These are phyloP conservation scores for Teratosphaeria destructans DNA, from an alignment of 2,329 filamentous ascomycete species.

Conservation along the genomic window DNA sequence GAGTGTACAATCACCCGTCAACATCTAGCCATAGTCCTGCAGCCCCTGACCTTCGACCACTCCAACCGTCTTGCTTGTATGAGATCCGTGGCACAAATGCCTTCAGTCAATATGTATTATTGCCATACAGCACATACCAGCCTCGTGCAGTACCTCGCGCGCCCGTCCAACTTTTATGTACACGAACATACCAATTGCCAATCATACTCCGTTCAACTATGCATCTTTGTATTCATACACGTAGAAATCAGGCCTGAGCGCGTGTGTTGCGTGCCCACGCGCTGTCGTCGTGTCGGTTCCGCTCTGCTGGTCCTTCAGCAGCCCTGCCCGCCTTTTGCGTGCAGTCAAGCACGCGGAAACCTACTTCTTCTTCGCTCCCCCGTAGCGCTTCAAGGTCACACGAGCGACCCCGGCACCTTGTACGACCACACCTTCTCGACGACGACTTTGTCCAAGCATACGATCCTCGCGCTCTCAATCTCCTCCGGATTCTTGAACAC, in stretches of 20 bases:
- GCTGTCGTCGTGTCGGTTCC: not conserved
- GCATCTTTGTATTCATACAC: not conserved
- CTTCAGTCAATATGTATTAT: not conserved
- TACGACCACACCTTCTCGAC: conserved; percentile 2
- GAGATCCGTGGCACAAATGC: not conserved
- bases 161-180: not conserved
- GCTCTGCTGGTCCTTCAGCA: not conserved
- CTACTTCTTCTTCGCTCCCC: not conserved
- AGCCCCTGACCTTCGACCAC: too few species aligned
- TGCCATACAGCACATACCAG: not conserved
- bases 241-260: not conserved
- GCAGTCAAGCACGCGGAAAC: not conserved
- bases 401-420: conserved; percentile 1
- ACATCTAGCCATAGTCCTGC: too few species aligned
- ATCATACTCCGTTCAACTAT: not conserved
- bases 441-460: not conserved
- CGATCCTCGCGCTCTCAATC: not conserved
- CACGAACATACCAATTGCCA: not conserved
- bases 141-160: not conserved
- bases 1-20: too few species aligned
- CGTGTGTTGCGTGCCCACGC: not conserved
- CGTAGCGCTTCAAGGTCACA: not conserved
- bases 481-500: not conserved
- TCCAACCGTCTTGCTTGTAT: too few species aligned
- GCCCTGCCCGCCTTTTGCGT: not conserved